A percentile compares a stretch with the other conserved stretches of the same genome.
phyloP scores from a whole-genome alignment of 148 eudicot genomes.

The Pharnaceum exiguum region DNA sequence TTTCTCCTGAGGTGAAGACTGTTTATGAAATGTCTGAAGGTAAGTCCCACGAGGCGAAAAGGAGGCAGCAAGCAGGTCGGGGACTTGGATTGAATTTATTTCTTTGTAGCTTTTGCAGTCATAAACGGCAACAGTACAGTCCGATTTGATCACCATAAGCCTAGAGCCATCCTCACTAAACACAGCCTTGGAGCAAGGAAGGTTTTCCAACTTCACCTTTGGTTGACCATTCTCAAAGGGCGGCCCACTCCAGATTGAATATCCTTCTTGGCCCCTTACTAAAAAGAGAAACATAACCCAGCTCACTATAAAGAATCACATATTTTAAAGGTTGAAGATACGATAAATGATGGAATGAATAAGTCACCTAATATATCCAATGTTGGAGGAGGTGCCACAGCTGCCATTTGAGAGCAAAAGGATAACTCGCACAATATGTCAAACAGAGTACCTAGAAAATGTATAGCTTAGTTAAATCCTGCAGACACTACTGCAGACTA shows the following conservation, averaged over 20 bases:
- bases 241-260: constrained; percentile 71
- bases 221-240: constrained; percentile 75
- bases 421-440: constrained; percentile 1
- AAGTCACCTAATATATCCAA: constrained; percentile 52
- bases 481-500: too few species aligned
- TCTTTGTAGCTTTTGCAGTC: constrained; percentile 60
- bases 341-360: neutral
- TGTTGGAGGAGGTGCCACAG: constrained; percentile 34
- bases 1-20: constrained; percentile 64
- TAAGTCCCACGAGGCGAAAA: constrained; percentile 83
- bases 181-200: constrained; percentile 54
- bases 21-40: constrained; percentile 85
- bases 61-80: constrained; percentile 50
- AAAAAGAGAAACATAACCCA: constrained; percentile 9
- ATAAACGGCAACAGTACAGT: constrained; percentile 47
- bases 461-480: too few species aligned
- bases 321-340: neutral
- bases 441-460: too few species aligned
- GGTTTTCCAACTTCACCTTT: constrained; percentile 46
- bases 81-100: constrained; percentile 54
- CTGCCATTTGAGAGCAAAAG: constrained; percentile 36
- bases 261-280: constrained; percentile 79
- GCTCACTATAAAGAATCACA: neutral
- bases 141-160: constrained; percentile 64
- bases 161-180: constrained; percentile 84